Percentiles rank a stretch among this genome's conserved stretches.
phyloP scores from a whole-genome alignment of 768 basidiomycete species.

The Chalciporus piperatus region DNA sequence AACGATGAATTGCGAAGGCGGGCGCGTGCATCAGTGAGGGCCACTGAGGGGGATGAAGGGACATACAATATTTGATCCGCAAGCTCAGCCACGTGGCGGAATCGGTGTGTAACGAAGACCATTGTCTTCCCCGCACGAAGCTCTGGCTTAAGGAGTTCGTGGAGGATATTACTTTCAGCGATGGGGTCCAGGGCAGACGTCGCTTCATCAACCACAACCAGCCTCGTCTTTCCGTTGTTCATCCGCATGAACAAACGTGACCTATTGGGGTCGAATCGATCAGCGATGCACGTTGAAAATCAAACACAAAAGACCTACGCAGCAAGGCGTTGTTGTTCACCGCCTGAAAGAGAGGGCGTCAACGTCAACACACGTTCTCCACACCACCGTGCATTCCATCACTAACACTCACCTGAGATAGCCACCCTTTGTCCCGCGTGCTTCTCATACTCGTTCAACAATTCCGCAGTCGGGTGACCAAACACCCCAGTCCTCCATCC shows the following conservation, averaged over 20 bases:
- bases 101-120: slow-evolving; percentile 56
- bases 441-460: slow-evolving; percentile 19
- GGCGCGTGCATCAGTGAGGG: background rate
- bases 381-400: slow-evolving; percentile 2
- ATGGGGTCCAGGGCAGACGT: slow-evolving; percentile 56
- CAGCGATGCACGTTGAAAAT: background rate
- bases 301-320: slow-evolving; percentile 36
- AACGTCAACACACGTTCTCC: slow-evolving; percentile 4
- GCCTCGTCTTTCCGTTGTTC: slow-evolving; percentile 33
- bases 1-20: background rate
- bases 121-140: slow-evolving; percentile 47
- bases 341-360: slow-evolving; percentile 27
- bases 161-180: slow-evolving; percentile 48
- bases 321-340: slow-evolving; percentile 48
- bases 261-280: slow-evolving; percentile 21
- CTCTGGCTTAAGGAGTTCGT: slow-evolving; percentile 29
- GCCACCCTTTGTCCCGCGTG: slow-evolving; percentile 23
- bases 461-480: slow-evolving; percentile 19
- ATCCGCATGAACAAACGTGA: slow-evolving; percentile 46
- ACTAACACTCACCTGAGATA: slow-evolving; percentile 16
- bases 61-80: slow-evolving; percentile 55
- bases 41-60: background rate
- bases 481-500: slow-evolving; percentile 21
- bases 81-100: slow-evolving; percentile 45
- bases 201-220: slow-evolving; percentile 58